Evolutionary conservation across 495 filamentous ascomycete genomes (phyloP), one percentile per base, ranked within the genome.

Genomic region (Baudoinia panamericana): DNA sequence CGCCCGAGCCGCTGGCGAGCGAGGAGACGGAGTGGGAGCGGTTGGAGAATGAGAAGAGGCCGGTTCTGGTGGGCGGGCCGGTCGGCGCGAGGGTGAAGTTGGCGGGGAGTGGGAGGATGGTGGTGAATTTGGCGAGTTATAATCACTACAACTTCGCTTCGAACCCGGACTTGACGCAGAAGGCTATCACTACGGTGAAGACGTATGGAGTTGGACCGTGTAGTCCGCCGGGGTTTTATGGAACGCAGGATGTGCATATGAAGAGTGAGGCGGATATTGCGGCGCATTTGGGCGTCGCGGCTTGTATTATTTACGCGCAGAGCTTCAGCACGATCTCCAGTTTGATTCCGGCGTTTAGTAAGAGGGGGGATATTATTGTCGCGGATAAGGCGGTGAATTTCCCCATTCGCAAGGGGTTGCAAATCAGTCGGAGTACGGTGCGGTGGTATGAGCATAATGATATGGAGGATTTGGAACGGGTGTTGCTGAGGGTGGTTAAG

Each of bases 221-320:
- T 61, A 86, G 87, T 24, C 90, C 90, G 2, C 88, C 90, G 11
- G 84, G 88, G 25, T 99, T 99, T 64, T 99, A 99, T 64, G 90
- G 86, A 38, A 96, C 83, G 18, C 92, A 99, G 56, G 90, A 99
- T 63, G 86, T 99, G 15, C 92, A 99, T 60, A 85, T 95, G 75
- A 84, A 88, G 65, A 83, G 82, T 2, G 92, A 99, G 60, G 78
- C 82, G 28, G 87, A 99, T 60, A 85, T 99, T 56, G 84, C 90
- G 3, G 69, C 78, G 16, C 90, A 82, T 59, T 60, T 99, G 11
- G 90, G 90, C 7, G 78, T 81, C 13, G 72, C 84, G 24, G 77
- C 78, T 24, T 90, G 84, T 56, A 95, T 99, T 45, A 71, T 96
- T 32, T 96, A 99, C 58, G 77, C 90, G 0, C 90, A 99, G 53